phyloP scores from a whole-genome alignment of 1,284 basidiomycete species.

The Mycosarcoma mackinlayi region DNA sequence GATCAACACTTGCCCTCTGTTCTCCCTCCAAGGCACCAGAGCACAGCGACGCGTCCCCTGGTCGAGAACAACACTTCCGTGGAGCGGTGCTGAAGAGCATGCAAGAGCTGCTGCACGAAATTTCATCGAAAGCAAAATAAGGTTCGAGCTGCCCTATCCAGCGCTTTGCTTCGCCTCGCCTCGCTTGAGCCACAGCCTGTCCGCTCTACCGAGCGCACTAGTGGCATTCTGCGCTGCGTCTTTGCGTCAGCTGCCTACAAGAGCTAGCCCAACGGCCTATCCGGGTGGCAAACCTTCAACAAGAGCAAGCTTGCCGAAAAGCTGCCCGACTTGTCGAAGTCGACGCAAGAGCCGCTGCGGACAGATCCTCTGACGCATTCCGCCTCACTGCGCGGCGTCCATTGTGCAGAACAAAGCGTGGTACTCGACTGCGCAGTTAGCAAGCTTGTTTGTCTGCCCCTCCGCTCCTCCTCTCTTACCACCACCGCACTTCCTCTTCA shows the following conservation, averaged over 20 bases:
- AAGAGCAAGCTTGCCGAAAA: no score
- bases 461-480: constrained; percentile 9
- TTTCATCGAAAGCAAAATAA: constrained; percentile 4
- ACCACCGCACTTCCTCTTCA: no score
- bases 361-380: no score
- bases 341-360: no score
- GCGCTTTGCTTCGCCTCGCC: neutral
- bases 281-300: no score
- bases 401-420: neutral
- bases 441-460: neutral
- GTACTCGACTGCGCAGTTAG: constrained; percentile 7
- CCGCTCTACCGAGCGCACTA: neutral
- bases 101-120: neutral
- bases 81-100: neutral
- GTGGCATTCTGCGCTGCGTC: no score
- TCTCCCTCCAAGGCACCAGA: neutral
- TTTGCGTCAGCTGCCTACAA: no score
- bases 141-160: constrained; percentile 13
- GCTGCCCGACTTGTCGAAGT: no score
- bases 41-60: constrained; percentile 14
- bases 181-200: neutral
- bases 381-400: no score
- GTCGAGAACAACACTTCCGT: constrained; percentile 24
- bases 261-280: no score
- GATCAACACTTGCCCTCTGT: constrained; percentile 19